Evolutionary conservation across 768 basidiomycete genomes (phyloP).

Genomic region (Cystoderma amianthinum): DNA sequence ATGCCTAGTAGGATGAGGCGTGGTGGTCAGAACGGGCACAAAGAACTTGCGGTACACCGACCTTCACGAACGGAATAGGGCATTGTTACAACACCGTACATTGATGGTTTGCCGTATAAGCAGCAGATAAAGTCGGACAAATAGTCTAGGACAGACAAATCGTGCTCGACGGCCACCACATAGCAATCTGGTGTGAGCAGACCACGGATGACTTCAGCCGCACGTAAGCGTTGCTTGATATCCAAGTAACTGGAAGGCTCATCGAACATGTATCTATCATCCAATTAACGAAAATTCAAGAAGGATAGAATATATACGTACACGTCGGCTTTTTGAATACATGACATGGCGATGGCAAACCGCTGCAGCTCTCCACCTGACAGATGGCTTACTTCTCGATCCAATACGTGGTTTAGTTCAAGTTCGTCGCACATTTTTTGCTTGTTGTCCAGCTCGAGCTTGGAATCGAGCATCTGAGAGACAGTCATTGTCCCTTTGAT

Average conservation of each 20-base stretch:
- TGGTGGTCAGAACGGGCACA: too few species aligned
- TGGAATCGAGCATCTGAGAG: conserved; percentile 85
- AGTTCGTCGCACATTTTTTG: conserved; percentile 79
- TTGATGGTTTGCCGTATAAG: conserved; percentile 93
- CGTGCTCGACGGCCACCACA: conserved; percentile 97
- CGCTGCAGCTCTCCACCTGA: conserved; percentile 97
- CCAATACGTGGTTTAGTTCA: conserved; percentile 81
- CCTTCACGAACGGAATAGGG: conserved; percentile 97
- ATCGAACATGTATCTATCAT: conserved; percentile 97
- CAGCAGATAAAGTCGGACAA: conserved; percentile 98
- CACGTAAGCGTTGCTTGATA: conserved; percentile 90
- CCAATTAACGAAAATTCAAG: conserved; percentile 1
- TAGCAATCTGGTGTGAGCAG: conserved; percentile 81
- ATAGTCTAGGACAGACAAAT: conserved; percentile 96
- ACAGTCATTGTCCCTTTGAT: conserved; percentile 90
- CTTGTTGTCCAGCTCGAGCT: conserved; percentile 86
- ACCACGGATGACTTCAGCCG: conserved; percentile 90
- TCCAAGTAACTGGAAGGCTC: conserved; percentile 98
- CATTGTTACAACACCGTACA: conserved; percentile 99
- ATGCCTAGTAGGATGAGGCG: conserved; percentile 52
- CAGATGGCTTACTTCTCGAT: conserved; percentile 78
- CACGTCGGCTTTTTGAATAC: conserved; percentile 94
- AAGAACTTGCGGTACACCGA: conserved; percentile 25
- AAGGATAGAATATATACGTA: too few species aligned
- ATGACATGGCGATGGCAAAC: conserved; percentile 97